These are phyloP conservation scores for Achaetomiella virescens DNA, from an alignment of 495 filamentous ascomycete species.

Conservation along the genomic window DNA sequence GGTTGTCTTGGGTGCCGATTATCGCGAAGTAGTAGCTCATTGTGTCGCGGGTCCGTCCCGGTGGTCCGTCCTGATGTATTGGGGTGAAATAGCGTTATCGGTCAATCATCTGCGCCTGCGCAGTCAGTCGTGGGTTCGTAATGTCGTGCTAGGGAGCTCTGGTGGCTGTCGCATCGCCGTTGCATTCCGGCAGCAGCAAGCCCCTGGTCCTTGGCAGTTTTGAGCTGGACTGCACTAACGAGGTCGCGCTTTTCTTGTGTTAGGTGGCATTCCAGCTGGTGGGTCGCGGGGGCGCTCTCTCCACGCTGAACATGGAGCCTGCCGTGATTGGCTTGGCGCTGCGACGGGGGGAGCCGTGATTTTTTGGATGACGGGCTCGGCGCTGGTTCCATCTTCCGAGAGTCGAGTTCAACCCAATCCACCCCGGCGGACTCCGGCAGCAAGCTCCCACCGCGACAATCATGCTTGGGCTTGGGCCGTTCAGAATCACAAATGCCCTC, in stretches of 20 bases:
- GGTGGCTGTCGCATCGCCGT: background rate
- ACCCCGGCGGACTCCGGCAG: background rate
- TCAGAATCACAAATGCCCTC: conserved; percentile 69
- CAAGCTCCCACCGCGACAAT: conserved; percentile 15
- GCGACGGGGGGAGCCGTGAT: conserved; percentile 15
- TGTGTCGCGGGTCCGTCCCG: background rate
- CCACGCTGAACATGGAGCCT: background rate
- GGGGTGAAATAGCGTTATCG: conserved; percentile 14
- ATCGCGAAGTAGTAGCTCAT: conserved; percentile 99
- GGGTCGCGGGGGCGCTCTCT: conserved; percentile 16
- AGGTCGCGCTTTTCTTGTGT: too few relatives aligned
- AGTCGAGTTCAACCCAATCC: background rate
- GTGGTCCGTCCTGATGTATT: background rate
- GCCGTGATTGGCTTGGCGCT: conserved; percentile 13
- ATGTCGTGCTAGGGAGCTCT: background rate
- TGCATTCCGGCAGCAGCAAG: background rate
- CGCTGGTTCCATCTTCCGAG: background rate
- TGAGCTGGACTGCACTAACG: conserved; percentile 6
- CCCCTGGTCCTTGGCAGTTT: background rate
- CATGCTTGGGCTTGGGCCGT: conserved; percentile 78
- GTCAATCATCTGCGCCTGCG: conserved; percentile 24
- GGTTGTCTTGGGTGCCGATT: conserved; percentile 86
- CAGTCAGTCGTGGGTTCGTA: background rate
- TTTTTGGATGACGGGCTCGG: conserved; percentile 13
- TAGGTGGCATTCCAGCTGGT: conserved; percentile 11